Conservation (phyloP, 139 green algal species). For the Desmodesmus armatus region DNA sequence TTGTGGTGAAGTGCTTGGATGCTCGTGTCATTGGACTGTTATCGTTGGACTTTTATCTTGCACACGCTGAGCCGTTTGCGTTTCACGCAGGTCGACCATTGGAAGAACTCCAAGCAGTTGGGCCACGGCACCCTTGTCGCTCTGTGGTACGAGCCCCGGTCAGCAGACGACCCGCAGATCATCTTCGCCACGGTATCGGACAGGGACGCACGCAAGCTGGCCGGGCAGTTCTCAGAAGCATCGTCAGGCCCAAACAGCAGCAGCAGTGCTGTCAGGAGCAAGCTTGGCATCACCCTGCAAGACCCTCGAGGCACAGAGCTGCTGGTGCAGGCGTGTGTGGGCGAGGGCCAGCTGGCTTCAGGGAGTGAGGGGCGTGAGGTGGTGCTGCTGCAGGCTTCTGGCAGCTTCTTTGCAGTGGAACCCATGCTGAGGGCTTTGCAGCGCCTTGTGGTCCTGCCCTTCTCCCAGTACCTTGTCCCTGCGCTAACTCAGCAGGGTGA, state of each 20-base stretch:
- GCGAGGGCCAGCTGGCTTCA: slow-evolving; percentile 1
- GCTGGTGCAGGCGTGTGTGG: slow-evolving; percentile 27
- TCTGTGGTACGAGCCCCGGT: not conserved
- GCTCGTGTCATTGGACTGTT: too few relatives aligned
- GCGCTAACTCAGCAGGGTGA: not conserved
- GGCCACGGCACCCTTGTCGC: slow-evolving; percentile 19
- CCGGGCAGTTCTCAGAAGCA: not conserved
- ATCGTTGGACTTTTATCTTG: too few relatives aligned
- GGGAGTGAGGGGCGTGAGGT: not conserved
- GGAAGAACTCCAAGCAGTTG: slow-evolving; percentile 34
- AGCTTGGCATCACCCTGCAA: not conserved
- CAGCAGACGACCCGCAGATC: not conserved
- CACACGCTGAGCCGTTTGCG: too few relatives aligned
- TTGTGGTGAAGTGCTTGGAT: too few relatives aligned
- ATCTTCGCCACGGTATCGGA: not conserved
- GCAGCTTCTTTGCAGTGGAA: slow-evolving; percentile 79
- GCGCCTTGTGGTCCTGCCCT: slow-evolving; percentile 42
- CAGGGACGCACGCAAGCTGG: not conserved
- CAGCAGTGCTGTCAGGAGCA: not conserved
- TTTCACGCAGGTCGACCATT: too few relatives aligned
- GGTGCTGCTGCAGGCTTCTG: slow-evolving; percentile 50
- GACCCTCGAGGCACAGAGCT: slow-evolving; percentile 30
- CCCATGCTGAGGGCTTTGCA: slow-evolving; percentile 80
- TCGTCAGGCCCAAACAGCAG: too few relatives aligned
- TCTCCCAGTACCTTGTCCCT: slow-evolving; percentile 47